Evolutionary conservation across 2,329 filamentous ascomycete species (phyloP).

Genomic region (Helminthosporium solani): DNA sequence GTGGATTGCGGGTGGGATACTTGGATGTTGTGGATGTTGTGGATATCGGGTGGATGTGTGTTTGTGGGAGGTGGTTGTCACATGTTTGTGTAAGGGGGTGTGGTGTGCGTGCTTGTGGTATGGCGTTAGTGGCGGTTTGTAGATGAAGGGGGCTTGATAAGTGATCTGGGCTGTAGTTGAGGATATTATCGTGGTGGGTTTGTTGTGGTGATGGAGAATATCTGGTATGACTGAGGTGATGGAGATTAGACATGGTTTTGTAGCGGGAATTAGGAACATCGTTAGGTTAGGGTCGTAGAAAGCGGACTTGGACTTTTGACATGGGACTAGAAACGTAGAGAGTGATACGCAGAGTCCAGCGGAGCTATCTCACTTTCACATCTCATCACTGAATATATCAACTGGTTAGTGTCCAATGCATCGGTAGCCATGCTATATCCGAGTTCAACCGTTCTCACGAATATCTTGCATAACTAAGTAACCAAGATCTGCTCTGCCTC

Average conservation of each 20-base stretch:
- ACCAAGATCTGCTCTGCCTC: not conserved
- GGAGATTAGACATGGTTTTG: no score
- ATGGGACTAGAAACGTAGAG: not conserved
- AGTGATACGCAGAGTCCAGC: not conserved
- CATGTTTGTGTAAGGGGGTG: no score
- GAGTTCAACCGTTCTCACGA: not conserved
- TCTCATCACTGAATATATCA: not conserved
- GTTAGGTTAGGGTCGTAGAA: not conserved
- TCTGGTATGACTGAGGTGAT: no score
- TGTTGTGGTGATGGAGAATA: no score
- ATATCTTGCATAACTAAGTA: slow-evolving; percentile 1
- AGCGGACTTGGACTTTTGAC: no score
- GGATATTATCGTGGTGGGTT: no score
- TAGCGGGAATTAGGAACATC: no score
- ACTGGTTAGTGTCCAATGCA: not conserved
- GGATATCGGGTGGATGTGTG: not conserved
- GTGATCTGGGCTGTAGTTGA: no score
- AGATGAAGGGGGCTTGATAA: no score
- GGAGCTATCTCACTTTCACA: not conserved
- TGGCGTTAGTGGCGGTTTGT: no score
- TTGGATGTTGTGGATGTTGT: not conserved
- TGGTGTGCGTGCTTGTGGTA: no score
- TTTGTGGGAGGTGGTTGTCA: no score
- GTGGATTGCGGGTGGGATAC: not conserved
- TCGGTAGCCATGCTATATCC: not conserved